Base-by-base conservation (phyloP, 495 filamentous ascomycete species). In the Hyaloscypha variabilis region DNA sequence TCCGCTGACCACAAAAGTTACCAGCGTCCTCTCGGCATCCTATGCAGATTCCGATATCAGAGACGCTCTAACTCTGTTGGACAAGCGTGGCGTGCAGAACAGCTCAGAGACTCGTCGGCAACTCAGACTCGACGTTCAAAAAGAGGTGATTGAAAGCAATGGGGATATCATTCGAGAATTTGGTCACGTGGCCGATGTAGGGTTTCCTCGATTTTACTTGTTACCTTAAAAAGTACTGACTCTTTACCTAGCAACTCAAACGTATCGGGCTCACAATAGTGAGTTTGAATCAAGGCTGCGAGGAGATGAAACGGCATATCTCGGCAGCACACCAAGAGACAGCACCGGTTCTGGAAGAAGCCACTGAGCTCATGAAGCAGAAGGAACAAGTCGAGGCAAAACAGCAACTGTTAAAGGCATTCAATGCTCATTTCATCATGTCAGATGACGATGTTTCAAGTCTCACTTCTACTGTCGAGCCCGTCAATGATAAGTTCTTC, bases 21-120 rank as follows among this genome's bases (percentile, higher is more conserved):
- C 91, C 19, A 89, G 83, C 57, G 90, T 97, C 21, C 87, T 98
- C 36, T 97, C 95, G 17, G 87, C 91, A 3, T 97, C 94, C 0
- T 98, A 97, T 77, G 89, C 91, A 34, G 95, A 98, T 75, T 85
- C 90, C 2, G 94, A 97, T 65, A 96, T 97, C 65, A 87, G 93
- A 60, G 91, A 96, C 79, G 90, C 93, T 36, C 81, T 99, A 34
- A 80, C 83, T 58, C 86, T 91, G 0, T 79, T 98, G 17, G 94
- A 97, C 74, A 79, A 86, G 31, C 81, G 88, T 25, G 85, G 85
- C 1, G 74, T 92, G 17, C 79, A 85, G 49, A 97, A 97, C 72
- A 93, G 85, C 8, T 80, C 90, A 8, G 91, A 96, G 66, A 90
- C 90, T 23, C 83, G 95, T 13, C 86, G 95, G 31, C 88, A 90